These are phyloP conservation scores for Fraxinus dipetala DNA, from an alignment of 305 asterid species.

Conservation along the genomic window DNA sequence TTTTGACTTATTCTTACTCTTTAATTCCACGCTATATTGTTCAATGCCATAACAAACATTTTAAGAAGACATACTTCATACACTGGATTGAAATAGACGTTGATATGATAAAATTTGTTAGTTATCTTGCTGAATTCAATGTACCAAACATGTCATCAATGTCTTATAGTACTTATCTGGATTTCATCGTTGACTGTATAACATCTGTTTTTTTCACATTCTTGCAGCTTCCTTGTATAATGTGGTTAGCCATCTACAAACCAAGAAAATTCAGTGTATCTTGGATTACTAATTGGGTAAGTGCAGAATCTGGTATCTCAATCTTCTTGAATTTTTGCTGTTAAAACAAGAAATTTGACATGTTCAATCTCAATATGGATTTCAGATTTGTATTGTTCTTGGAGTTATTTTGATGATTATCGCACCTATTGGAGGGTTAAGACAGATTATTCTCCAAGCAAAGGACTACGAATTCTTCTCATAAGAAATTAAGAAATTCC, in stretches of 20 bases:
- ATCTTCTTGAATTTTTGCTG: neutral
- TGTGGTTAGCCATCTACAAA: conserved; percentile 50
- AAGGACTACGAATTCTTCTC: conserved; percentile 21
- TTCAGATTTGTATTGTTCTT: conserved; percentile 33
- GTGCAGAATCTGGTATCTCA: neutral
- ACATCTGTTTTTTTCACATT: neutral
- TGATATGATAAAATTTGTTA: neutral
- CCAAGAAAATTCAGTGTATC: conserved; percentile 37
- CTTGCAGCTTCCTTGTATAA: conserved; percentile 56
- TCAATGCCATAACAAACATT: neutral
- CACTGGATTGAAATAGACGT: neutral
- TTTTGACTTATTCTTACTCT: neutral
- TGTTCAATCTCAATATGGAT: neutral
- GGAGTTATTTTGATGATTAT: conserved; percentile 29
- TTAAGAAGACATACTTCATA: neutral
- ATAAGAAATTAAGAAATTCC: neutral
- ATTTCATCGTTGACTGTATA: neutral
- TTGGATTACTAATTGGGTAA: conserved; percentile 41
- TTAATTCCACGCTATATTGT: neutral
- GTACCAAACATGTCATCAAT: neutral
- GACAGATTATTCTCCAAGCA: conserved; percentile 30
- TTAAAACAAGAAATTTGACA: neutral
- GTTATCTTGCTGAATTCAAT: neutral
- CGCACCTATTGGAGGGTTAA: conserved; percentile 44
- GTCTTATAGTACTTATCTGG: neutral